Evolutionary conservation across 2,329 filamentous ascomycete genomes (phyloP), one percentile per base, ranked within the genome.

Genomic region (Talaromyces marneffei): DNA sequence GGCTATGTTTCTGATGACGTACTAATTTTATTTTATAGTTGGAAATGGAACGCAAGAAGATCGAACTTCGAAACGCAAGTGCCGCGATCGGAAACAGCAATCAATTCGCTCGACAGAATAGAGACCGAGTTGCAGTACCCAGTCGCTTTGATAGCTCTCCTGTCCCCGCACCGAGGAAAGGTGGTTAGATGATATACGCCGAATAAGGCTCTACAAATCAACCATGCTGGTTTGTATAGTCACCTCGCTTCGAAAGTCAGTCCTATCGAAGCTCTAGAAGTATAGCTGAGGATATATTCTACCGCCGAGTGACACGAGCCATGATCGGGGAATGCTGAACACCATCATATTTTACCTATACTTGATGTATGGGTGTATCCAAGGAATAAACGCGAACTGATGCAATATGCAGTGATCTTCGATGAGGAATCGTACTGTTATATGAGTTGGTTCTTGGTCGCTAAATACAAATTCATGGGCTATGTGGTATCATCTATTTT

Each of bases 21-120:
- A 44, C 48, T 59, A 14, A 69, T 42, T 1, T n/a, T 12, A 7
- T 44, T 35, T 1, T 39, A 48, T 55, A 78, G 76, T 74, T 78
- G 54, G 77, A 79, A 65, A 79, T 80, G 78, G 78, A 80, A 66
- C 74, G 77, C 53, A 76, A 78, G 65, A 80, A 80, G 66, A 78
- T 79, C 25, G 75, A 77, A 62, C 68, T 79, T 23, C 74, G 76
- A 46, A 77, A 71, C 55, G 75, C 74, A 14, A 76, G 75, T 61
- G 71, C 74, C n/a, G 70, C 71, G 5, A 74, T 75, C 53, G 71
- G 72, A 20, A 69, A 68, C 23, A 67, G 66, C 35, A 70, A 69
- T 50, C 69, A 72, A 27, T 75, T 66, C 53, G 39, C 55, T n/a
- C 60, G 65, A 29, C 59, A 62, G 58, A 44, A 48, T 35, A 63